These are phyloP conservation scores for Gyromitra esculenta DNA, from an alignment of 2,329 filamentous ascomycete species.

Conservation along the genomic window DNA sequence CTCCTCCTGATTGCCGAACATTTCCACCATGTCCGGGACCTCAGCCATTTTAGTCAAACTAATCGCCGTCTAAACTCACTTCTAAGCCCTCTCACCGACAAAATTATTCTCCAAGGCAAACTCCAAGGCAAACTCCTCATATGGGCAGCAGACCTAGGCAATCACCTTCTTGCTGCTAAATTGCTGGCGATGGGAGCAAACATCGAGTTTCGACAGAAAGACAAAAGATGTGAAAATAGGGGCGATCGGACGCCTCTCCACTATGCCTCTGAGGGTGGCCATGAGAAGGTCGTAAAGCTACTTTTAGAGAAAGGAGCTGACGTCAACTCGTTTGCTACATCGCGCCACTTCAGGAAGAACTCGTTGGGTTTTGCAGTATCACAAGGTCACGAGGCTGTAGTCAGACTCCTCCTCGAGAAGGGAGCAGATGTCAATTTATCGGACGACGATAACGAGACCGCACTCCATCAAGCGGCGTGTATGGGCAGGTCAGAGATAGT, in stretches of 20 bases:
- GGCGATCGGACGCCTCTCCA: constrained; percentile 21
- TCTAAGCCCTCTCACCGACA: constrained; percentile 12
- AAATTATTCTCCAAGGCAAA: not conserved
- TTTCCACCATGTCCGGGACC: constrained; percentile 11
- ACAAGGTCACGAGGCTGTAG: constrained; percentile 9
- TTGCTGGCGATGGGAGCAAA: constrained; percentile 20
- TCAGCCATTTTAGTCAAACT: constrained; percentile 29
- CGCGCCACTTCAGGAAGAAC: not conserved
- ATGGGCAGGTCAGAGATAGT: constrained; percentile 5
- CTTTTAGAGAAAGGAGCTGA: constrained; percentile 27
- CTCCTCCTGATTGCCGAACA: constrained; percentile 32
- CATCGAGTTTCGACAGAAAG: constrained; percentile 10
- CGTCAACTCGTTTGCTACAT: not conserved
- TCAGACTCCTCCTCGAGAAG: constrained; percentile 15
- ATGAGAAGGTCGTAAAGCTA: constrained; percentile 7
- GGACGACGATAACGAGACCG: constrained; percentile 9
- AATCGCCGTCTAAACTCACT: constrained; percentile 14
- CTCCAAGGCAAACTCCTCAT: constrained; percentile 7
- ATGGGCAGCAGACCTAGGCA: constrained; percentile 9
- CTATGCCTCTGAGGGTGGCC: constrained; percentile 13
- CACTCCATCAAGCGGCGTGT: constrained; percentile 32
- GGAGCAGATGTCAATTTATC: constrained; percentile 22
- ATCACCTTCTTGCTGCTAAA: constrained; percentile 16
- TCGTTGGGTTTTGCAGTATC: constrained; percentile 19
- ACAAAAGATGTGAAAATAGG: not conserved